phyloP scores from a whole-genome alignment of 1,284 basidiomycete species.

The Ustilago lituana region DNA sequence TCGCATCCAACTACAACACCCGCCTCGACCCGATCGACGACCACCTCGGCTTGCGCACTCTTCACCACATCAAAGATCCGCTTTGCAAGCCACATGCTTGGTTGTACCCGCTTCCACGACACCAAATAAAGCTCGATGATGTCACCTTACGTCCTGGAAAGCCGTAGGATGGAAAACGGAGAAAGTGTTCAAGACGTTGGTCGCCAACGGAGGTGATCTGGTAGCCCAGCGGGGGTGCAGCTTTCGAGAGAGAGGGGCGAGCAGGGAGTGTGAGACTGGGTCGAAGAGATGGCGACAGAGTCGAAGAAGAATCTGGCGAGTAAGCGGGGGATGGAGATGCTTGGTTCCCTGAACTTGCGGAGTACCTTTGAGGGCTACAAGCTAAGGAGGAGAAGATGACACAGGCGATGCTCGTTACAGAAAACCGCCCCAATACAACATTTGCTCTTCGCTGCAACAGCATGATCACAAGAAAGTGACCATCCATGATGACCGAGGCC shows the following conservation, averaged over 20 bases:
- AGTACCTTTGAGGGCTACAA: too few species aligned
- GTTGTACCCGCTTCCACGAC: not conserved
- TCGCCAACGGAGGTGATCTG: not conserved
- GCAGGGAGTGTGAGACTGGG: not conserved
- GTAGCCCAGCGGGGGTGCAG: not conserved
- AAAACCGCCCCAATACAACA: too few species aligned
- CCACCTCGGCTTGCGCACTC: not conserved
- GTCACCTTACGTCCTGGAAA: not conserved
- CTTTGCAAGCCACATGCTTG: too few species aligned
- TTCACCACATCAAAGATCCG: not conserved
- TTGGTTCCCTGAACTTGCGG: slow-evolving; percentile 5
- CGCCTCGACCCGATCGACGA: not conserved
- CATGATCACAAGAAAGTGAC: too few species aligned
- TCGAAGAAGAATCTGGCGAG: not conserved
- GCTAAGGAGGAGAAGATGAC: too few species aligned
- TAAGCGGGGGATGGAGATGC: not conserved
- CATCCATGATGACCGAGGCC: too few species aligned
- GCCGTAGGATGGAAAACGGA: not conserved
- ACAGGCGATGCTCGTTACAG: too few species aligned
- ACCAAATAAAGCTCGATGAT: not conserved
- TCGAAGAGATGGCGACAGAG: slow-evolving; percentile 1
- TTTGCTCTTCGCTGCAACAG: too few species aligned
- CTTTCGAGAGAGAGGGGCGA: not conserved
- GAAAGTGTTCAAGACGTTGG: slow-evolving; percentile 9
- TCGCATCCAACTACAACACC: not conserved